A percentile compares a stretch with the other conserved stretches of the same genome.
Evolutionary conservation across 179 eudicot species (phyloP).

Genomic region (Beta lomatogona): DNA sequence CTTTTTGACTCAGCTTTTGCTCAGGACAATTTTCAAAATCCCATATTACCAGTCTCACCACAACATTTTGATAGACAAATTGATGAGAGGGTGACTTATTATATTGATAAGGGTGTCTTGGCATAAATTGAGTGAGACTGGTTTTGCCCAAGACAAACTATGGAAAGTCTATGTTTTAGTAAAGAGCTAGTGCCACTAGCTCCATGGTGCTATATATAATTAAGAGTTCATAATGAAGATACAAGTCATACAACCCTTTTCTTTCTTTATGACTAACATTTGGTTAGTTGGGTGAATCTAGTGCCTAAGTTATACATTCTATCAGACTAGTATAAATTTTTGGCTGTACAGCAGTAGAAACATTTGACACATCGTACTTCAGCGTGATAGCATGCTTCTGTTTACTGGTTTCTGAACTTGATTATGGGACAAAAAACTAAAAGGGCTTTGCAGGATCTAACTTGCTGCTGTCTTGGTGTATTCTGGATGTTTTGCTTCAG

Average conservation of each 20-base stretch:
- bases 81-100: not conserved
- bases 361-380: not conserved
- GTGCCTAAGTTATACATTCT: not conserved
- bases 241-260: not conserved
- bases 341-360: not conserved
- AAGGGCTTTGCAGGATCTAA: constrained; percentile 1
- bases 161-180: too few species aligned
- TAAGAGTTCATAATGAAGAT: not conserved
- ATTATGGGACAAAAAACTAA: not conserved
- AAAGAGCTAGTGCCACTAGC: not conserved
- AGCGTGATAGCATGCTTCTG: not conserved
- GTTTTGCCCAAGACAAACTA: too few species aligned
- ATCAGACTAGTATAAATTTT: not conserved
- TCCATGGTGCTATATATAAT: not conserved
- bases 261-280: not conserved
- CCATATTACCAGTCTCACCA: too few species aligned
- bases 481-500: not conserved
- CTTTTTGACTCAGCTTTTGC: not conserved
- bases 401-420: not conserved
- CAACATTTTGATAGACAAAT: too few species aligned
- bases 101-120: not conserved
- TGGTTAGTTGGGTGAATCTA: not conserved
- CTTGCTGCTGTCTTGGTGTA: not conserved
- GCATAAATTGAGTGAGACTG: not conserved
- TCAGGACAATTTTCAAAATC: too few species aligned